phyloP scores from a whole-genome alignment of 1,139 yeast species.

The Yamadazyma buinensis region DNA sequence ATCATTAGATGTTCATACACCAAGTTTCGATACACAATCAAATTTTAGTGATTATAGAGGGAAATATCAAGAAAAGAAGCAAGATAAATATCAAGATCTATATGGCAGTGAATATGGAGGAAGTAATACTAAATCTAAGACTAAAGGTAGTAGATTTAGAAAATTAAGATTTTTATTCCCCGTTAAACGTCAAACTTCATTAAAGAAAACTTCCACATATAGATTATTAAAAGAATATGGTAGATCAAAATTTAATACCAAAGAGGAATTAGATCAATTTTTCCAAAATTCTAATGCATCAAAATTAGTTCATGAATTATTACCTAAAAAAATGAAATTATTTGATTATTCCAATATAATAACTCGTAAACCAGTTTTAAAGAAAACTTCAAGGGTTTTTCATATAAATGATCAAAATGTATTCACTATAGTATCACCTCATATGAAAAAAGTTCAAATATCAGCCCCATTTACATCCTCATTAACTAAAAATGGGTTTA shows the following conservation, averaged over 20 bases:
- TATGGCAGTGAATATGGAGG: background rate
- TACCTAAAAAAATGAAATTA: constrained; percentile 28
- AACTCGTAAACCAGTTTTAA: constrained; percentile 20
- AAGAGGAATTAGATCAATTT: constrained; percentile 25
- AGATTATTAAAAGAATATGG: constrained; percentile 13
- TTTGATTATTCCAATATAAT: constrained; percentile 20
- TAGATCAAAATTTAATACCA: constrained; percentile 23
- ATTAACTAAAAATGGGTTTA: constrained; percentile 11
- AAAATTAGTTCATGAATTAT: constrained; percentile 21
- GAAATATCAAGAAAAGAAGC: background rate
- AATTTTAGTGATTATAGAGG: constrained; percentile 7
- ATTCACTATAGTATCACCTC: constrained; percentile 10
- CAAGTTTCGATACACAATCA: constrained; percentile 5
- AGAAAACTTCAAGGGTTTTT: constrained; percentile 9
- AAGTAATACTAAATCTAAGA: background rate
- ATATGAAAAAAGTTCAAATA: constrained; percentile 6
- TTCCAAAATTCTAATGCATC: constrained; percentile 22
- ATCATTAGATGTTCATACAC: constrained; percentile 12
- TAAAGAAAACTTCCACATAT: constrained; percentile 22
- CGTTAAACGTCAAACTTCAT: constrained; percentile 32
- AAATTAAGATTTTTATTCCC: constrained; percentile 28
- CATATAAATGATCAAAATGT: constrained; percentile 5
- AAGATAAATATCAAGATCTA: background rate
- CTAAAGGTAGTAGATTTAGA: background rate
- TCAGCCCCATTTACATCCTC: constrained; percentile 19